Evolutionary conservation across 2,329 filamentous ascomycete genomes (phyloP), one percentile per base, ranked within the genome.

Genomic region (Pseudogymnoascus sp.): DNA sequence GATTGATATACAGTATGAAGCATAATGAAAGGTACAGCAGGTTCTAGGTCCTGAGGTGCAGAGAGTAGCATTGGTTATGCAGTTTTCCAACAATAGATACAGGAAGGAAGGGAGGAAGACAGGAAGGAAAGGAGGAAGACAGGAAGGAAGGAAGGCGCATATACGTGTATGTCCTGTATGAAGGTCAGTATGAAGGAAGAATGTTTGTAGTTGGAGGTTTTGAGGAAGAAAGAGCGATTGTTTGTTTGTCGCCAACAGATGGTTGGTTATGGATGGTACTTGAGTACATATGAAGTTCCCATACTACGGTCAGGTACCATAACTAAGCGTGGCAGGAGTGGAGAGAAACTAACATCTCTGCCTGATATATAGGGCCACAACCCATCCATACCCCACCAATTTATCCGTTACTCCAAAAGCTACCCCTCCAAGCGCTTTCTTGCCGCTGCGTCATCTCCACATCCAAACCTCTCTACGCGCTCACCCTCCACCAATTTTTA

Each of bases 351-450:
- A n/a, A 34, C 47, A 57, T 57, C 0, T 18, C 2, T 57, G 47
- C 47, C 47, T 57, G 2, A 34, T 12, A 57, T 57, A 6, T 1
- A 3, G 5, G 47, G 26, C 47, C 7, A 11, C 14, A 6, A 23
- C 10, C 5, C 3, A 11, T 16, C 26, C 12, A 5, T 18, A 31
- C 47, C 47, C 47, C 47, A 54, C 47, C 47, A 54, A 51, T 51
- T 47, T 47, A 21, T 47, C 42, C 21, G 42, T 47, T 21, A 14
- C 42, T 5, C 42, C 42, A 47, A 47, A 45, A 54, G 47, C 47
- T 57, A 57, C 47, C 47, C 47, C 47, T 57, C 47, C 47, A 57
- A 57, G 47, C 47, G 47, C 47, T 57, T 18, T 57, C 47, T 57
- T 57, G 47, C 47, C 47, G 47, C 47, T 57, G 26, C 47, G 47